Evolutionary conservation across 257 asterid genomes (phyloP).

Genomic region (Solanum sejunctum): DNA sequence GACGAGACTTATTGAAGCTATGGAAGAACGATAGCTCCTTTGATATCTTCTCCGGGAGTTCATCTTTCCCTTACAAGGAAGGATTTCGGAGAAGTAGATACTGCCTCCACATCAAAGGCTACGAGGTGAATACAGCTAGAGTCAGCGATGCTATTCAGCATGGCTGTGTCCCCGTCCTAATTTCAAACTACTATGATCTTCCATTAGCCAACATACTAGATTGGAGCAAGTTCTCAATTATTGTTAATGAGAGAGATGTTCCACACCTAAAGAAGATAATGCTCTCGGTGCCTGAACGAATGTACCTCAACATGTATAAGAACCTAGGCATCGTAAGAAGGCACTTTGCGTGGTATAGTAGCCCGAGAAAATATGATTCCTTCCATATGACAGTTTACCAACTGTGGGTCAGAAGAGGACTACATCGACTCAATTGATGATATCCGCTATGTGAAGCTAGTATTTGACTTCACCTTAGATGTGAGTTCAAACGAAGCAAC

Average conservation of each 20-base stretch:
- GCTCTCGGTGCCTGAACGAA: slow-evolving; percentile 31
- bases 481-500: not conserved
- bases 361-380: slow-evolving; percentile 39
- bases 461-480: not conserved
- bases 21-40: slow-evolving; percentile 56
- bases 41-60: slow-evolving; percentile 34
- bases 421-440: slow-evolving; percentile 10
- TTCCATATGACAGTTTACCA: slow-evolving; percentile 76
- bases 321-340: slow-evolving; percentile 42
- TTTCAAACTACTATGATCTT: slow-evolving; percentile 71
- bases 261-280: slow-evolving; percentile 31
- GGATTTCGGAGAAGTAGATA: slow-evolving; percentile 60
- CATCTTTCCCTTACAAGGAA: slow-evolving; percentile 48
- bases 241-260: slow-evolving; percentile 36
- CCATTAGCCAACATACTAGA: slow-evolving; percentile 61
- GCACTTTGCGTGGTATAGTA: slow-evolving; percentile 58
- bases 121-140: slow-evolving; percentile 84
- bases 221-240: slow-evolving; percentile 62
- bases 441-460: not conserved
- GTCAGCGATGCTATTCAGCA: slow-evolving; percentile 63
- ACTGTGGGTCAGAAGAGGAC: slow-evolving; percentile 65
- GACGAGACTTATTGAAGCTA: slow-evolving; percentile 29
- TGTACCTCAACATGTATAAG: slow-evolving; percentile 30
- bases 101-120: slow-evolving; percentile 75
- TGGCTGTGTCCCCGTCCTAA: slow-evolving; percentile 66